Conservation (phyloP, 345 rosid species). For the Corymbia maculata region DNA sequence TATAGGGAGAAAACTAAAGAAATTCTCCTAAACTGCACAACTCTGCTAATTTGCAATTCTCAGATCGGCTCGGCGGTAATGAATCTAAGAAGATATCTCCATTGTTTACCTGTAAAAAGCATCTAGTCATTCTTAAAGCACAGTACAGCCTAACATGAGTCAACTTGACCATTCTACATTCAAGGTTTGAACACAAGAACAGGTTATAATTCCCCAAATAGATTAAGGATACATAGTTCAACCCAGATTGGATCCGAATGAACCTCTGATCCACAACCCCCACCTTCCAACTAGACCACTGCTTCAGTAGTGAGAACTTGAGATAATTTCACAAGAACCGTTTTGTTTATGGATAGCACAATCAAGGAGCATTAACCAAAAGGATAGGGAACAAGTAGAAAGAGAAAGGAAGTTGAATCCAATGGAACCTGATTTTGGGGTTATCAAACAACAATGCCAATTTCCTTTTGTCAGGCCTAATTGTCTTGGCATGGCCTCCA, state of each 20-base stretch:
- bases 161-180: neutral
- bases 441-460: conserved; percentile 79
- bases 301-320: neutral
- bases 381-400: neutral
- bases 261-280: neutral
- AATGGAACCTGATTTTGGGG: conserved; percentile 53
- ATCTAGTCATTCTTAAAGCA: neutral
- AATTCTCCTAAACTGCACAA: neutral
- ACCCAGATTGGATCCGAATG: neutral
- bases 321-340: neutral
- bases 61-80: neutral
- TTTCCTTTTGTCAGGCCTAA: conserved; percentile 87
- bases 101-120: neutral
- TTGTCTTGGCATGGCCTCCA: conserved; percentile 88
- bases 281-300: neutral
- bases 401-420: neutral
- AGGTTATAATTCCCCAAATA: neutral
- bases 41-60: neutral
- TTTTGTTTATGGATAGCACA: neutral
- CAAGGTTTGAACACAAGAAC: neutral
- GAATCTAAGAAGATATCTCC: neutral
- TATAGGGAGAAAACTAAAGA: neutral
- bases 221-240: neutral
- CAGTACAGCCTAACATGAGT: neutral
- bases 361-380: neutral